These are phyloP conservation scores for Mucor irregularis DNA, from an alignment of 371 early-diverging fungal genomes.

Conservation along the genomic window DNA sequence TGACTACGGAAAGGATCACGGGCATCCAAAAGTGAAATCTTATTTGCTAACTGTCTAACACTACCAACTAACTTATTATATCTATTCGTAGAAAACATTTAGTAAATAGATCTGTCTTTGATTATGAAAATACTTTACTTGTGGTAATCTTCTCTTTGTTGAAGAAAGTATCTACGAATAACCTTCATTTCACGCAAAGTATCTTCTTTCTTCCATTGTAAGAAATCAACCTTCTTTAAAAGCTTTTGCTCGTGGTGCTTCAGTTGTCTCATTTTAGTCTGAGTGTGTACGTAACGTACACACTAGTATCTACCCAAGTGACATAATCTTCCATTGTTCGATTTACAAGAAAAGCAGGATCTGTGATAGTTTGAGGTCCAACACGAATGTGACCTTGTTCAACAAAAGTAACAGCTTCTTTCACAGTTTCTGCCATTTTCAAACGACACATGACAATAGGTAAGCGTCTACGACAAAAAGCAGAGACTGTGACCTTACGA, in stretches of 20 bases:
- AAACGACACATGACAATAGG: slow-evolving; percentile 94
- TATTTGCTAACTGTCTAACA: slow-evolving; percentile 86
- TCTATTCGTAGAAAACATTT: slow-evolving; percentile 40
- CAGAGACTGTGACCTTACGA: slow-evolving; percentile 89
- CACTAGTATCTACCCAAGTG: slow-evolving; percentile 98
- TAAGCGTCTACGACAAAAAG: slow-evolving; percentile 93
- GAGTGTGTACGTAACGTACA: too few species aligned
- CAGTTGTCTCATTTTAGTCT: slow-evolving; percentile 65
- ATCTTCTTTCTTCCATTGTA: slow-evolving; percentile 96
- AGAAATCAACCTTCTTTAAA: slow-evolving; percentile 97
- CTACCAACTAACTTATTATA: slow-evolving; percentile 92
- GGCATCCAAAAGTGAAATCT: slow-evolving; percentile 88
- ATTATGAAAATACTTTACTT: slow-evolving; percentile 55
- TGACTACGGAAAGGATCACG: slow-evolving; percentile 83
- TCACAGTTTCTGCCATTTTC: slow-evolving; percentile 97
- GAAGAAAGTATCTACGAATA: slow-evolving; percentile 91
- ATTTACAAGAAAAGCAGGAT: slow-evolving; percentile 89
- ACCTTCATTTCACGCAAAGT: slow-evolving; percentile 89
- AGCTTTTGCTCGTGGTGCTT: slow-evolving; percentile 99
- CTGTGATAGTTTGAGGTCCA: slow-evolving; percentile 90
- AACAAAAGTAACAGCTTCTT: slow-evolving; percentile 92
- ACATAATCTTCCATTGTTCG: slow-evolving; percentile 98
- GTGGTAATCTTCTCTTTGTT: slow-evolving; percentile 95
- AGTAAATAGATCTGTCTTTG: background rate
- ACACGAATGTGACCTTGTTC: slow-evolving; percentile 98